Base-by-base conservation (phyloP, 2,329 filamentous ascomycete genomes). In the Talaromyces marneffei region DNA sequence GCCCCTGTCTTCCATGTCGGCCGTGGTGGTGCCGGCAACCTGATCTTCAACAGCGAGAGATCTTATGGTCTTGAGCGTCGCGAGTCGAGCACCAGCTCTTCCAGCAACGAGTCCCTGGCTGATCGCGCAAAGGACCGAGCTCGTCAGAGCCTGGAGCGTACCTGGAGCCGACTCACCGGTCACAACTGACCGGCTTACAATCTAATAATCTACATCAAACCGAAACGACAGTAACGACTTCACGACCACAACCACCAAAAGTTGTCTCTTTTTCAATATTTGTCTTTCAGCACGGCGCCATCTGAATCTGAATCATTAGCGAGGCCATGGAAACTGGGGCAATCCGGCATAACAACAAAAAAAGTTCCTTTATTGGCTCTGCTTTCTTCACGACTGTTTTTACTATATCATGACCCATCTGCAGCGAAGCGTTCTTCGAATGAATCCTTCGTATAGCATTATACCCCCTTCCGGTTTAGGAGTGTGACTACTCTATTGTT, bases 1-100 rank as follows among this genome's bases (percentile, higher is more conserved):
- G 83, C 84, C 2, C 85, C 85, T 18, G 80, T 87, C 64, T 87
- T 86, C 78, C 83, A 86, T 71, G 82, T 87, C 65, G 85, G 85
- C 46, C 79, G 85, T 48, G 85, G 85, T 20, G 85, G 85, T 42
- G 82, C 81, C 12, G 85, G 83, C 56, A 87, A 87, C 72, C 72
- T 71, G 65, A 69, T 78, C 56, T 67, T 65, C 66, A 69, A 70
- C 65, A 65, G 62, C 44, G 62, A 63, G 52, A 57, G 39, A 56
- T 37, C 44, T 5, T 65, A 63, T 63, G 68, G 63, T 54, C 69
- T 75, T 50, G 70, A 65, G 48, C 74, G 75, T 67, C 74, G 74
- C 66, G 68, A 72, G 65, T 75, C 74, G 5, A 64, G 66, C 33
- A 70, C 66, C 60, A 77, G 74, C 65, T 71, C 72, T 6, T 68